Conservation (phyloP, 1,284 basidiomycete genomes). For the Trichosporon sp. region DNA sequence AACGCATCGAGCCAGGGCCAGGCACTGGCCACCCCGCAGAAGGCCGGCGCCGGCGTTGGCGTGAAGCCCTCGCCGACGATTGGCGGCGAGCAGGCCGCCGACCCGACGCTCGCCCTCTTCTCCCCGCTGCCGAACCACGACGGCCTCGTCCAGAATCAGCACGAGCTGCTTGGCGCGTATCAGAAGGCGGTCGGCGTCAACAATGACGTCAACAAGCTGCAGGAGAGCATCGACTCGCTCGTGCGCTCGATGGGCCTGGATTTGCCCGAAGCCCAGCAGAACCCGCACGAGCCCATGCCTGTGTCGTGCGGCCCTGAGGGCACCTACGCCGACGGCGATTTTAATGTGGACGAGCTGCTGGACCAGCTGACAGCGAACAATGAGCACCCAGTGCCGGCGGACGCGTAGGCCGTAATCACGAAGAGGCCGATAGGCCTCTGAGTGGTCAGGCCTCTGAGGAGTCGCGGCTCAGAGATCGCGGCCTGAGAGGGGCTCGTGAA, state of each 20-base stretch:
- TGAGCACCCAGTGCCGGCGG: background rate
- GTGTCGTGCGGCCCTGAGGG: background rate
- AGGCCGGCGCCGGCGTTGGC: background rate
- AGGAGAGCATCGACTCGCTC: conserved; percentile 65
- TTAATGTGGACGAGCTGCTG: conserved; percentile 43
- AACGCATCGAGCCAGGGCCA: conserved; percentile 40
- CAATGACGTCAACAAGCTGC: conserved; percentile 65
- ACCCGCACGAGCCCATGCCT: conserved; percentile 1
- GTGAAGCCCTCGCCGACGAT: conserved; percentile 6
- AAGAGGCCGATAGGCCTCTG: too few relatives aligned
- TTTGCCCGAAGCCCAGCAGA: conserved; percentile 13
- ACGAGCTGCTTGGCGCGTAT: conserved; percentile 56
- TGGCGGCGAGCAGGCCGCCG: conserved; percentile 9
- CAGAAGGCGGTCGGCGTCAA: conserved; percentile 61
- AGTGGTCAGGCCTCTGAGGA: too few relatives aligned
- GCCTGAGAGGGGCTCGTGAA: too few relatives aligned
- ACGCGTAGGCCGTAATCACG: background rate
- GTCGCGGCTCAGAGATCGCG: too few relatives aligned
- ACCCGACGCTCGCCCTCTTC: conserved; percentile 40
- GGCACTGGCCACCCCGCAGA: conserved; percentile 20
- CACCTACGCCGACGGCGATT: conserved; percentile 27
- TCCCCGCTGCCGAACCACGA: conserved; percentile 32
- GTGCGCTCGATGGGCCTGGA: conserved; percentile 65
- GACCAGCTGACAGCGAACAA: conserved; percentile 30
- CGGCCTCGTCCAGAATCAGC: conserved; percentile 29